These are phyloP conservation scores for Fusarium sororula DNA, from an alignment of 2,329 filamentous ascomycete genomes.

Conservation along the genomic window DNA sequence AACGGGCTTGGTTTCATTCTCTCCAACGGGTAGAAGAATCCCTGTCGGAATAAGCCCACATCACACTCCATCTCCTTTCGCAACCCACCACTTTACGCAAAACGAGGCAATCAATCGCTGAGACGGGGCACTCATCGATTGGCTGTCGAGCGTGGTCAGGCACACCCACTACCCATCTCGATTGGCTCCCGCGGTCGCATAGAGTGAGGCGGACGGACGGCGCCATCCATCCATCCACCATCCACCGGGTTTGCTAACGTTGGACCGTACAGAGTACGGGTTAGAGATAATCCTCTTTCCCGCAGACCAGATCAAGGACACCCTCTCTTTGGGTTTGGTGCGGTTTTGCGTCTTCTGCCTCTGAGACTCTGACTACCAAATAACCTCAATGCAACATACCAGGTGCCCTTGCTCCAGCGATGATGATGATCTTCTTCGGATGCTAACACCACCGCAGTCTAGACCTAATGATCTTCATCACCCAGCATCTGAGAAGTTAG, in stretches of 20 bases:
- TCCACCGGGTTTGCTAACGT: neutral
- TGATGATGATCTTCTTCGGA: conserved; percentile 19
- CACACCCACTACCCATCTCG: conserved; percentile 32
- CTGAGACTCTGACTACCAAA: conserved; percentile 7
- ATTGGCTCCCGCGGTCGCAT: conserved; percentile 39
- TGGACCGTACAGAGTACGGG: neutral
- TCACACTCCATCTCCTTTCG: conserved; percentile 33
- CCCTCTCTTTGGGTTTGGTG: conserved; percentile 14
- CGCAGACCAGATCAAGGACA: conserved; percentile 9
- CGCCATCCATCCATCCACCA: conserved; percentile 11
- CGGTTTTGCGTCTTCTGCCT: neutral
- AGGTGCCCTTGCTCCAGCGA: conserved; percentile 3
- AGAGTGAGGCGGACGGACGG: conserved; percentile 42
- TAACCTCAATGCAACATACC: conserved; percentile 25
- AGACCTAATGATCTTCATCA: conserved; percentile 33
- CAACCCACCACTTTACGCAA: conserved; percentile 36
- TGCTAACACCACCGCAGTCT: conserved; percentile 17
- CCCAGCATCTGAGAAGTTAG: conserved; percentile 5
- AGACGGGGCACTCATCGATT: conserved; percentile 40
- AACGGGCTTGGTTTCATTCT: conserved; percentile 16
- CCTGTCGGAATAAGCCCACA: conserved; percentile 14
- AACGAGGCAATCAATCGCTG: conserved; percentile 44
- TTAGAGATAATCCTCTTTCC: conserved; percentile 9
- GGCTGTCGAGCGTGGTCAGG: conserved; percentile 35
- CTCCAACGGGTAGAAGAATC: conserved; percentile 24